These are phyloP conservation scores for Pseudonitzschia pungens DNA, from an alignment of 108 stramenopile genomes.

Conservation along the genomic window DNA sequence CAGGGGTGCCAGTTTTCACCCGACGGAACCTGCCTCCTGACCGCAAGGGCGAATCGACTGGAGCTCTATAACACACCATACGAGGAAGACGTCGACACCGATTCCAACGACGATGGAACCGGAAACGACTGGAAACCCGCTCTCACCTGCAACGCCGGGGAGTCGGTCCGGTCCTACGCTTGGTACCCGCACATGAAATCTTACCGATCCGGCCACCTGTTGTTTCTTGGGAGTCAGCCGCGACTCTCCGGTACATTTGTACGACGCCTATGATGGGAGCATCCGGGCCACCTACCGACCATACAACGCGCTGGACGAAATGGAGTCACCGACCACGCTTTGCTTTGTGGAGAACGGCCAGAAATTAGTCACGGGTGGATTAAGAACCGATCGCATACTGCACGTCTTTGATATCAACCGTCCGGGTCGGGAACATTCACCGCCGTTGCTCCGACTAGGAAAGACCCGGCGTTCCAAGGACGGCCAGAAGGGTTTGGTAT, in stretches of 20 bases:
- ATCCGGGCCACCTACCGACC: constrained; percentile 81
- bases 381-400: constrained; percentile 67
- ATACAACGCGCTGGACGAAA: constrained; percentile 74
- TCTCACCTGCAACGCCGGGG: constrained; percentile 56
- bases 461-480: constrained; percentile 77
- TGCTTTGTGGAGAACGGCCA: constrained; percentile 63
- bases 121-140: constrained; percentile 51
- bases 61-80: constrained; percentile 73
- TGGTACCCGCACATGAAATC: constrained; percentile 86
- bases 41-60: constrained; percentile 45
- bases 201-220: constrained; percentile 49
- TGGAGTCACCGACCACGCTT: constrained; percentile 72
- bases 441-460: constrained; percentile 49
- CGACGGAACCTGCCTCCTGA: constrained; percentile 77
- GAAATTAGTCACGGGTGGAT: constrained; percentile 66
- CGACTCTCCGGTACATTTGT: constrained; percentile 77
- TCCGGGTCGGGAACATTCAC: constrained; percentile 62
- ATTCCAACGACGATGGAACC: neutral
- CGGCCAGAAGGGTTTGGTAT: constrained; percentile 83
- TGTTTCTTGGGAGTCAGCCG: constrained; percentile 51
- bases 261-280: constrained; percentile 75
- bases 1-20: constrained; percentile 77
- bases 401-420: constrained; percentile 69
- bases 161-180: constrained; percentile 63
- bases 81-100: neutral